These are phyloP conservation scores for Cucurbita pepo DNA, from an alignment of 306 rosid species.

Conservation along the genomic window DNA sequence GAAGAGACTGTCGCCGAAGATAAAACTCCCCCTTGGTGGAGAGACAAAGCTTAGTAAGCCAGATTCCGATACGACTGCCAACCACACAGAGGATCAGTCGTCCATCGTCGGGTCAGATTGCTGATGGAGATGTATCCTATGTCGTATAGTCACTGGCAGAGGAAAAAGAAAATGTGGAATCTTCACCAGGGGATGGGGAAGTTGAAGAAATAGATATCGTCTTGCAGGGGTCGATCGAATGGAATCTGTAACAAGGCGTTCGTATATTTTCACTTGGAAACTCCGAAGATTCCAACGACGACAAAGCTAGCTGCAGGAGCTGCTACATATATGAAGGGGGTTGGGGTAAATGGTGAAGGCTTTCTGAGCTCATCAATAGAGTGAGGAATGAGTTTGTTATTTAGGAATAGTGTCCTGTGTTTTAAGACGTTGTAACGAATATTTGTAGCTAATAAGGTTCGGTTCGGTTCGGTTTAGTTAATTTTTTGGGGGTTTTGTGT, in stretches of 20 bases:
- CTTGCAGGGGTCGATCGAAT: not conserved
- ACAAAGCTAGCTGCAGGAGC: not conserved
- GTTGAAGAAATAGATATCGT: not conserved
- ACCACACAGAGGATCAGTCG: constrained; percentile 60
- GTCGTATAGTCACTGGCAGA: not conserved
- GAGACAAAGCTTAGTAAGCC: constrained; percentile 43
- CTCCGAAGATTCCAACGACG: not conserved
- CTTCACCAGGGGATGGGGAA: not conserved
- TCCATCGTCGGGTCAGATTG: constrained; percentile 60
- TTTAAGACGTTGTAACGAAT: constrained; percentile 1
- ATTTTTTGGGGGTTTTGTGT: not conserved
- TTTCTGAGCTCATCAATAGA: not conserved
- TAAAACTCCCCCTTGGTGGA: constrained; percentile 32
- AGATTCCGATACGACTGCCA: constrained; percentile 44
- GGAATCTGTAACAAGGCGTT: not conserved
- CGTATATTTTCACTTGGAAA: not conserved
- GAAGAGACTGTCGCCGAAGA: constrained; percentile 82
- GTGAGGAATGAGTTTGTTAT: not conserved
- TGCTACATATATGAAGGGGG: not conserved
- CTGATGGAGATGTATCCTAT: constrained; percentile 12
- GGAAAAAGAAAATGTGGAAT: not conserved
- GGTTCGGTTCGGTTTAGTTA: not conserved
- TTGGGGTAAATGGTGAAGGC: not conserved
- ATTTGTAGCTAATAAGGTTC: not conserved
- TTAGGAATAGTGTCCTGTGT: not conserved